phyloP scores from a whole-genome alignment of 805 yeast genomes.

The Pichia scutulata region DNA sequence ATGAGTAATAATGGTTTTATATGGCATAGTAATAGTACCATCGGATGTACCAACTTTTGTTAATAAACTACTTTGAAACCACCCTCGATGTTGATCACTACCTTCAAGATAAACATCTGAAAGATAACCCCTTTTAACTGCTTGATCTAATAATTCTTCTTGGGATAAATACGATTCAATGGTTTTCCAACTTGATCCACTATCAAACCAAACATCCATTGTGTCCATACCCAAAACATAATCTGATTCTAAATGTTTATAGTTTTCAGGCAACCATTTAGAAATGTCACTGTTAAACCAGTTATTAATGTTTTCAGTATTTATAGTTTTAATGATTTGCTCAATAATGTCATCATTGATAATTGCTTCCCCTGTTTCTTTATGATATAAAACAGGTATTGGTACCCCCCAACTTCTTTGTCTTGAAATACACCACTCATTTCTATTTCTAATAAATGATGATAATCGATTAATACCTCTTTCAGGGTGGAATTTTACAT shows the following conservation, averaged over 20 bases:
- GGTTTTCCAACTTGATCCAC: constrained; percentile 86
- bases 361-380: constrained; percentile 54
- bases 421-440: constrained; percentile 97
- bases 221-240: constrained; percentile 76
- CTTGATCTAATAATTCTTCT: constrained; percentile 27
- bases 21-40: constrained; percentile 42
- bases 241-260: constrained; percentile 32
- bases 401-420: constrained; percentile 99
- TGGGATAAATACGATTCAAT: constrained; percentile 35
- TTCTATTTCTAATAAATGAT: constrained; percentile 67
- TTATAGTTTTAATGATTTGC: constrained; percentile 50
- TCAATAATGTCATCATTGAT: constrained; percentile 49
- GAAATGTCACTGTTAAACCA: constrained; percentile 61
- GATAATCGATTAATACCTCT: constrained; percentile 62
- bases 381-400: constrained; percentile 72
- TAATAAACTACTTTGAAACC: constrained; percentile 93
- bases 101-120: constrained; percentile 93
- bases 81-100: constrained; percentile 97
- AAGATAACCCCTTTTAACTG: constrained; percentile 33
- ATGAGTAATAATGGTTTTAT: constrained; percentile 72
- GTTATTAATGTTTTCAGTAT: constrained; percentile 55
- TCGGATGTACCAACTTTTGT: constrained; percentile 51
- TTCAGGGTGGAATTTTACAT: constrained; percentile 67
- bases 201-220: constrained; percentile 99
- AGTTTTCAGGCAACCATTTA: constrained; percentile 67